These are phyloP conservation scores for Aspergillus ibericus DNA, from an alignment of 2,329 filamentous ascomycete genomes.

Conservation along the genomic window DNA sequence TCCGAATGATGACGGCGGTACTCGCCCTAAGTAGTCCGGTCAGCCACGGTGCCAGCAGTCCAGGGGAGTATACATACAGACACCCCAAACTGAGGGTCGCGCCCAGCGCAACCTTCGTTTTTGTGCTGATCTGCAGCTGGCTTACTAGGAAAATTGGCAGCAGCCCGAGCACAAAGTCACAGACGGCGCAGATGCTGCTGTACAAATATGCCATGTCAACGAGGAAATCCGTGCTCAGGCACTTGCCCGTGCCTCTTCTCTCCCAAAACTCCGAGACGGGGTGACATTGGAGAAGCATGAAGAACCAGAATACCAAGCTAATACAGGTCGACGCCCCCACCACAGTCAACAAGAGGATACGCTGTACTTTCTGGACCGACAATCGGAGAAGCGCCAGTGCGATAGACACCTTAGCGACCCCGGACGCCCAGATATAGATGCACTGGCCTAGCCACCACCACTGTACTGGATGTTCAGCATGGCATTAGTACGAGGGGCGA, in stretches of 20 bases:
- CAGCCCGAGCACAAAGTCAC: constrained; percentile 50
- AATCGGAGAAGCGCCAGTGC: constrained; percentile 52
- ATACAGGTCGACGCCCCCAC: constrained; percentile 44
- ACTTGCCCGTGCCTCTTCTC: constrained; percentile 36
- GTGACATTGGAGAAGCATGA: constrained; percentile 51
- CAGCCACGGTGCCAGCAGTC: not conserved
- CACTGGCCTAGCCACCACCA: constrained; percentile 53
- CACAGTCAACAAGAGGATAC: constrained; percentile 45
- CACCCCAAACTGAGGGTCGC: constrained; percentile 56
- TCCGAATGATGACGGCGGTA: constrained; percentile 44
- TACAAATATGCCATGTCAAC: constrained; percentile 52
- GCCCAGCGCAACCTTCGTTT: constrained; percentile 52
- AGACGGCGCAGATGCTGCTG: constrained; percentile 43
- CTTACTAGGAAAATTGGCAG: constrained; percentile 54
- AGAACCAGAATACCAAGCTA: constrained; percentile 47
- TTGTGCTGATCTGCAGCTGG: constrained; percentile 53
- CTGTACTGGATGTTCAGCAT: constrained; percentile 4
- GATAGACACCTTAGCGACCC: constrained; percentile 50
- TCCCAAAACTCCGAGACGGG: constrained; percentile 53
- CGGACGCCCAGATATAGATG: constrained; percentile 47
- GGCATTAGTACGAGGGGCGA: not conserved
- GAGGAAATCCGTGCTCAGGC: constrained; percentile 46
- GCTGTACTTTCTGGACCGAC: constrained; percentile 42
- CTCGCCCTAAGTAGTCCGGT: constrained; percentile 15
- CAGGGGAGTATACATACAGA: constrained; percentile 24